Conservation (phyloP, 768 basidiomycete genomes). For the Russula sp. region DNA sequence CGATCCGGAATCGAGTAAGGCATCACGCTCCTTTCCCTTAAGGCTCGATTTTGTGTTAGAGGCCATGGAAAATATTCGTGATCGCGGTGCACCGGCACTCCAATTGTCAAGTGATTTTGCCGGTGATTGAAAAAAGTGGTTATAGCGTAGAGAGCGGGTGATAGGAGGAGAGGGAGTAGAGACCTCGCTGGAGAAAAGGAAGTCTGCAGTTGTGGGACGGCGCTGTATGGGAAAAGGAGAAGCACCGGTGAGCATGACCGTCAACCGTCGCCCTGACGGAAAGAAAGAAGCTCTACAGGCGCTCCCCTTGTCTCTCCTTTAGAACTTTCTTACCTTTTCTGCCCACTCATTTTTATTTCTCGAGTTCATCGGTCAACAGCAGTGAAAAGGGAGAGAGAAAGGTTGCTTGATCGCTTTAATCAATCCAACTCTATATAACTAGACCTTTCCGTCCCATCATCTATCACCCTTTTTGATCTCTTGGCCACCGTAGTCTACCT, state of each 20-base stretch:
- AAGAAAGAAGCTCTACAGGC: background rate
- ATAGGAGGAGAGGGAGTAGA: background rate
- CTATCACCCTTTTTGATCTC: no score
- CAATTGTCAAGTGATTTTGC: slow-evolving; percentile 5
- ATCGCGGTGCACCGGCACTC: background rate
- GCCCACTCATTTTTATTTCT: no score
- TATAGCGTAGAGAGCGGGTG: slow-evolving; percentile 13
- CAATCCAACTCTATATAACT: no score
- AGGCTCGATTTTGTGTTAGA: background rate
- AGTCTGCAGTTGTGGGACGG: background rate
- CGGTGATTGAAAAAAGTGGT: background rate
- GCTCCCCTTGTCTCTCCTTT: background rate
- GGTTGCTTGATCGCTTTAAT: no score
- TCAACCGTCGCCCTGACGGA: background rate
- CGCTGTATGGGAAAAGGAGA: slow-evolving; percentile 9
- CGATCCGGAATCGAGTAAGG: slow-evolving; percentile 13
- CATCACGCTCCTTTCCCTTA: slow-evolving; percentile 23
- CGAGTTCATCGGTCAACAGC: no score
- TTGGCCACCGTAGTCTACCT: no score
- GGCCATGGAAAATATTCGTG: slow-evolving; percentile 20
- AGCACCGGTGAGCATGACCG: background rate
- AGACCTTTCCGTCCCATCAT: no score
- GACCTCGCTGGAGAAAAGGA: background rate
- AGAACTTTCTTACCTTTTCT: no score
- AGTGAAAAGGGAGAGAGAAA: no score